Evolutionary conservation across 1,139 yeast species (phyloP), one percentile per base, ranked within the genome.

Genomic region (Meyerozyma carpophila): DNA sequence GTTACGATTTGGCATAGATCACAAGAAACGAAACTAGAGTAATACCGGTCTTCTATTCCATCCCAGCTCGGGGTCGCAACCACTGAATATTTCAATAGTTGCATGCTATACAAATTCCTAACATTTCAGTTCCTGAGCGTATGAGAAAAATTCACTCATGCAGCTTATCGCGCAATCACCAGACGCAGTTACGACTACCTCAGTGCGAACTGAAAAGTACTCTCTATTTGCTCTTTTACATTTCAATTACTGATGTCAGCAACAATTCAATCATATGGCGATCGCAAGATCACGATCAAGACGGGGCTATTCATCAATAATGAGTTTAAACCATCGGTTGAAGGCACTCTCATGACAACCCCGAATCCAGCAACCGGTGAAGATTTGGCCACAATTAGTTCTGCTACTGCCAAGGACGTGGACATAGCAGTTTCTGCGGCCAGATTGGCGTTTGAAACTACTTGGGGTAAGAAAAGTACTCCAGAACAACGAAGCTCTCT

Each of bases 261-360:
- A 21, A 46, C 49, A 5, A 44, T 53, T 26, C 45, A 47, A 32
- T 40, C 51, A 10, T 54, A 55, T n/a, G 39, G 46, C 18, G 56
- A 55, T 5, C 44, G 40, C 28, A 44, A 42, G 37, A 47, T 51
- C 39, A 43, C 41, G 6, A 32, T 50, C 25, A 41, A 44, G 8
- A 58, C 56, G 8, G 58, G 58, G 27, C 49, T 54, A 42, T 54
- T 54, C 47, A 53, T 53, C 44, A 52, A 54, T 48, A 54, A 54
- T 48, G 56, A 54, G 42, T 54, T 54, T 29, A 54, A 50, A 21
- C 42, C 45, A 18, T 52, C 58, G 24, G 41, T 44, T 41, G 44
- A 41, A 25, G 48, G 47, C 27, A 43, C 52, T 41, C 48, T 51
- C 10, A 45, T 54, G 43, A 43, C 42, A 21, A 54, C 52, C 7